Evolutionary conservation across 495 filamentous ascomycete genomes (phyloP), one percentile per base, ranked within the genome.

Genomic region (Penicillium turbatum): DNA sequence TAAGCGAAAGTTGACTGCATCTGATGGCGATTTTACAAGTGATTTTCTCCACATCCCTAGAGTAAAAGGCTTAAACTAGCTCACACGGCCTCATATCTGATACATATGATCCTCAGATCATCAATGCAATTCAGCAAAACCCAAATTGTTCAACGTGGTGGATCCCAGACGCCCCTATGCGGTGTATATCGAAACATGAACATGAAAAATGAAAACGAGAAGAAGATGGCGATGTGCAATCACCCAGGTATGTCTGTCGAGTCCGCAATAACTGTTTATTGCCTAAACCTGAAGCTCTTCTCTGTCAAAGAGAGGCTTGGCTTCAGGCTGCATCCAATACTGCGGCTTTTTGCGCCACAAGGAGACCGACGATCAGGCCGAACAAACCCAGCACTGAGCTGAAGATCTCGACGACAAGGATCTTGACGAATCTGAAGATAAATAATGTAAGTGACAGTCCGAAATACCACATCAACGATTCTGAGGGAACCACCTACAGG

Each of bases 371-470:
- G 67, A 99, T 99, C 48, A 99, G 76, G 48, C 95, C 95, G 66
- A 99, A 99, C n/a, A 99, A 80, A 50, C 95, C 95, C 13, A 99
- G 78, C 16, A 99, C 90, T 6, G 93, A 97, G 65, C 93, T 97
- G 79, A 99, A 99, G 69, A 99, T 99, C 73, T 99, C 95, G 62
- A 99, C 91, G 58, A 99, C 92, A 36, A 99, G 85, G 62, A 97
- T 95, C 77, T 95, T 96, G 72, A 99, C 92, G 74, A 99, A 99
- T 44, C 91, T 96, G 52, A 41, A 51, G 53, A 12, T 7, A 39
- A 40, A 42, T 1, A 17, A 43, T n/a, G 60, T 70, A 60, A 73
- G 59, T 34, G 24, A 42, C 42, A 21, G 12, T 6, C 48, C 29
- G 9, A 27, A 36, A 40, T 55, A 51, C 54, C 40, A 38, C 3